Evolutionary conservation across 345 rosid genomes (phyloP).

Genomic region (Dovyalis caffra): DNA sequence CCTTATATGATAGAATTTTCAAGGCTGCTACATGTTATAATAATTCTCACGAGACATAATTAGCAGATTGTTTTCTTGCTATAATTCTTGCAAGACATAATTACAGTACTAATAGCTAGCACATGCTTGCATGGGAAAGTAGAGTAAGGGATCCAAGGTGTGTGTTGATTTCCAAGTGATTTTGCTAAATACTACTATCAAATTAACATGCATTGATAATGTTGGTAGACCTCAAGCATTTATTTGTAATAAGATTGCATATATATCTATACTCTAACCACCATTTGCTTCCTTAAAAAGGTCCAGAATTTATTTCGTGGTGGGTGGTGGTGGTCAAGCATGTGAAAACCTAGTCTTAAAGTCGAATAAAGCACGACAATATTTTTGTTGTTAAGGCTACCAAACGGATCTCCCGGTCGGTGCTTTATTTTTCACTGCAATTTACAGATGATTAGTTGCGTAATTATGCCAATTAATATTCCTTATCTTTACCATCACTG

Average conservation of each 20-base stretch:
- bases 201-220: slow-evolving; percentile 31
- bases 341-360: slow-evolving; percentile 13
- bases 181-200: slow-evolving; percentile 21
- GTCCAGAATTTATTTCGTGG: neutral
- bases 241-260: slow-evolving; percentile 10
- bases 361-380: neutral
- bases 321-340: slow-evolving; percentile 26
- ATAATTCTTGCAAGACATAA: slow-evolving; percentile 37
- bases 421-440: slow-evolving; percentile 12
- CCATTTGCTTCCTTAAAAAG: slow-evolving; percentile 41
- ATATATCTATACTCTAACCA: slow-evolving; percentile 1
- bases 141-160: slow-evolving; percentile 30
- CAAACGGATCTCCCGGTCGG: slow-evolving; percentile 37
- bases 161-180: neutral
- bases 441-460: slow-evolving; percentile 9
- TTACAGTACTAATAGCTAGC: slow-evolving; percentile 41
- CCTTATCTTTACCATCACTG: slow-evolving; percentile 5
- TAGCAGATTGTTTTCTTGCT: slow-evolving; percentile 21
- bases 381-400: slow-evolving; percentile 24
- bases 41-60: slow-evolving; percentile 30
- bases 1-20: slow-evolving; percentile 1
- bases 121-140: slow-evolving; percentile 46
- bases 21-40: slow-evolving; percentile 4
- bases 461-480: neutral
- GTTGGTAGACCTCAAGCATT: slow-evolving; percentile 37